Conservation (phyloP, 345 rosid genomes). For the Gossypium longicalyx region DNA sequence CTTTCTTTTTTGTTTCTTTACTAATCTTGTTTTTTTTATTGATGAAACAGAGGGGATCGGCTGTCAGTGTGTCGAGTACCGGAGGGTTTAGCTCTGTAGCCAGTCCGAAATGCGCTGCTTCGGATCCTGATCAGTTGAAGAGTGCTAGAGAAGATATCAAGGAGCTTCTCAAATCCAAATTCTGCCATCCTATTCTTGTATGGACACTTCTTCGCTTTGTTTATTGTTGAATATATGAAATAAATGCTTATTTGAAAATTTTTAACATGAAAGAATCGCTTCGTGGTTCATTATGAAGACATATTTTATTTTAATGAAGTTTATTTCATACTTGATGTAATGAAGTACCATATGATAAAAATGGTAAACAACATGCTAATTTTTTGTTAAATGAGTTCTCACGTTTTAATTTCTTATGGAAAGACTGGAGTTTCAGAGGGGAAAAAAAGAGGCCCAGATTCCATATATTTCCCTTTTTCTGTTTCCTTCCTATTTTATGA, state of each 20-base stretch:
- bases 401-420: neutral
- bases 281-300: neutral
- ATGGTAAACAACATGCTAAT: neutral
- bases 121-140: conserved; percentile 75
- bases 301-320: neutral
- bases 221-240: neutral
- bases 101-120: conserved; percentile 53
- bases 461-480: neutral
- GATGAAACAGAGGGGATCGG: conserved; percentile 34
- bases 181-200: conserved; percentile 86
- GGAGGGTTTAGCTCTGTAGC: conserved; percentile 39
- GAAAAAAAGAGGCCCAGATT: neutral
- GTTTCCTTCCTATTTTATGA: neutral
- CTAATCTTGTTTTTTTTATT: neutral
- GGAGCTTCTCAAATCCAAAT: conserved; percentile 66
- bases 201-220: neutral
- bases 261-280: neutral
- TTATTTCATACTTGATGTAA: conserved; percentile 3
- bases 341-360: neutral
- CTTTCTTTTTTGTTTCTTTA: too few species aligned
- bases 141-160: conserved; percentile 86
- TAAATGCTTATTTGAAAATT: neutral
- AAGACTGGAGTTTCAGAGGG: neutral
- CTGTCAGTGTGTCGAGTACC: conserved; percentile 25
- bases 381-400: neutral